Evolutionary conservation across 2,329 filamentous ascomycete species (phyloP), one percentile per base, ranked within the genome.

Genomic region (Colletotrichum aenigma): DNA sequence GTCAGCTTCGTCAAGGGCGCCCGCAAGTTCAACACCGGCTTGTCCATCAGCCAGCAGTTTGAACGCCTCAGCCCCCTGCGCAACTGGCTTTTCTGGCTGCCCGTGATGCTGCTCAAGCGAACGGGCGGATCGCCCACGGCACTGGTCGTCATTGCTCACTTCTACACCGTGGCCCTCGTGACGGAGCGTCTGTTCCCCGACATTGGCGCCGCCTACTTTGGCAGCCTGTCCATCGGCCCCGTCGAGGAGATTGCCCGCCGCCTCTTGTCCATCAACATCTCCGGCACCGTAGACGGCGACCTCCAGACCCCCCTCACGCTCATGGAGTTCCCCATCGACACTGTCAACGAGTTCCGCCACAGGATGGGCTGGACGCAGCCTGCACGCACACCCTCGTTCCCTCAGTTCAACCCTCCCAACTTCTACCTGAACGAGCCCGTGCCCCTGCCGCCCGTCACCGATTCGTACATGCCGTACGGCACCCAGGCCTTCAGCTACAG

Each of bases 61-160:
- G 94, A 96, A 81, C 94, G 96, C 78, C 91, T 98, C 13, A 96
- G 97, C 78, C 93, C 95, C 12, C 90, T 99, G 75, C 91, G 96
- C 71, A 94, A 95, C 79, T 98, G 96, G 96, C 91, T 98, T 18
- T 98, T 98, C 86, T 98, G 96, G 96, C 92, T 98, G 71, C 97
- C 97, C 1, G 93, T 98, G 38, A 92, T 93, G 78, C 94, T 96
- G 80, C 89, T 98, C 30, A 94, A 96, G 82, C 92, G 93, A 78
- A 94, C 93, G 62, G 92, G 93, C 66, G 91, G 92, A 43, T 95
- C 96, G 78, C 91, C 94, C 28, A 94, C 92, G 75, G 94, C 95
- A 2, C 89, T 98, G 78, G 89, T 98, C 68, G 93, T 97, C 77
- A 93, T 98, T 70, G 94, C 96, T 13, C 95, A 98, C 82, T 95